Conservation (phyloP, 352 stramenopile genomes). For the Globisporangium rhizosaccharum region DNA sequence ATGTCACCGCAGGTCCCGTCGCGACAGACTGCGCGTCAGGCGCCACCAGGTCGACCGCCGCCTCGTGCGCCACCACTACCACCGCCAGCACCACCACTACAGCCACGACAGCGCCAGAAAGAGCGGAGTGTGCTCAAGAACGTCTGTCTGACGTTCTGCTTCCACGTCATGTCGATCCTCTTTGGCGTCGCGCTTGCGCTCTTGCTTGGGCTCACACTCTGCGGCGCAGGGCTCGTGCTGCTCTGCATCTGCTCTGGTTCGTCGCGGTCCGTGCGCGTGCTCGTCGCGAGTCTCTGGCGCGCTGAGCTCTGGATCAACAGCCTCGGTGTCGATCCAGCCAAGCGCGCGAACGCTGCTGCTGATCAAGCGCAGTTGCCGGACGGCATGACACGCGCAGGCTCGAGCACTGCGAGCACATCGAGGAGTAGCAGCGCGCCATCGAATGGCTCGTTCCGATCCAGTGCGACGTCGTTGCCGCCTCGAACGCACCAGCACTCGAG, state of each 20-base stretch:
- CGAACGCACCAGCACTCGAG: not conserved
- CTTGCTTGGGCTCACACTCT: slow-evolving; percentile 33
- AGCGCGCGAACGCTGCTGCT: slow-evolving; percentile 7
- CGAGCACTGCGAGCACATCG: too few relatives aligned
- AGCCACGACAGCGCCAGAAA: not conserved
- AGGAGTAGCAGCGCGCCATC: not conserved
- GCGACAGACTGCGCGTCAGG: not conserved
- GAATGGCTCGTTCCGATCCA: not conserved
- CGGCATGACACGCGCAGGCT: not conserved
- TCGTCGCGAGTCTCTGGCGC: slow-evolving; percentile 54
- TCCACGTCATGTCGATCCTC: slow-evolving; percentile 45
- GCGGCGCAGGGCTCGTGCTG: slow-evolving; percentile 31
- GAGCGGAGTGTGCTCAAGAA: slow-evolving; percentile 27
- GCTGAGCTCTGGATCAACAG: slow-evolving; percentile 49
- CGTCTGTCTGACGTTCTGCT: slow-evolving; percentile 37
- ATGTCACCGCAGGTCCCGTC: not conserved
- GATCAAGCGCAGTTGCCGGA: not conserved
- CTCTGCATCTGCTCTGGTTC: slow-evolving; percentile 36
- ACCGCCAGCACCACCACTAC: not conserved
- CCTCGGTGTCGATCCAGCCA: slow-evolving; percentile 15
- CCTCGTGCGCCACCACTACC: too few relatives aligned
- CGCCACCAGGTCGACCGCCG: not conserved
- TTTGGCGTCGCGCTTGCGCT: slow-evolving; percentile 31
- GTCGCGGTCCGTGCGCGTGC: slow-evolving; percentile 28
- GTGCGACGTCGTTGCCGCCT: not conserved